Base-by-base conservation (phyloP, 441 rosid genomes). In the Erysimum cheiri region DNA sequence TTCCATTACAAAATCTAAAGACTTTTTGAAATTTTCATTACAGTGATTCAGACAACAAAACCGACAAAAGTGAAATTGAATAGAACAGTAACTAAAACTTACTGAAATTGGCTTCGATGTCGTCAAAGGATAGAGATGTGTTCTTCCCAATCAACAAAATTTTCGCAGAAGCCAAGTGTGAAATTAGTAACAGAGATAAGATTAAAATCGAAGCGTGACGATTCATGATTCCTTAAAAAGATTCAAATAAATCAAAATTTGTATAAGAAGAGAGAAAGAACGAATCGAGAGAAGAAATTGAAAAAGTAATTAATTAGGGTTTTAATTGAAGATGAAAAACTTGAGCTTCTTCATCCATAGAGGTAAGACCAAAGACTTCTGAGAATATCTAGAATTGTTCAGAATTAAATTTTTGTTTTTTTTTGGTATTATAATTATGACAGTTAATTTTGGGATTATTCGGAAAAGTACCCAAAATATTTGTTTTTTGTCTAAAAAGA, bases 91-190 rank as follows among this genome's bases (percentile, higher is more conserved):
- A 50, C 8, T 2, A 29, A 17, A 67, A 37, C 83, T 67, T 61
- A 94, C 98, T 86, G 76, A 94, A 94, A 81, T 82, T 87, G 52
- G 98, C 95, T 76, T 91, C 88, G 35, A 91, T 65, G 24, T 85
- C 95, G 50, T 82, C 85, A 72, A 94, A 83, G 15, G 96, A 87
- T 69, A 82, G 77, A 60, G 96, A 81, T 24, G 67, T 74, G 64
- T 91, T 86, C 24, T 41, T 69, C 35, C 89, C 90, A 64, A 88
- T 86, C 84, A 91, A 75, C 40, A 94, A 67, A 9, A 94, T 87
- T 59, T 74, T 87, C 0, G 88, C 90, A 10, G 84, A 82, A 12
- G 79, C 57, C 71, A 76, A 40, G 65, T 47, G 67, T 41, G 70
- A 82, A 52, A 61, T 46, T 74, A 77, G 49, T 31, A 75, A 52